Base-by-base conservation (phyloP, 495 filamentous ascomycete genomes). In the Oidiodendron maius region DNA sequence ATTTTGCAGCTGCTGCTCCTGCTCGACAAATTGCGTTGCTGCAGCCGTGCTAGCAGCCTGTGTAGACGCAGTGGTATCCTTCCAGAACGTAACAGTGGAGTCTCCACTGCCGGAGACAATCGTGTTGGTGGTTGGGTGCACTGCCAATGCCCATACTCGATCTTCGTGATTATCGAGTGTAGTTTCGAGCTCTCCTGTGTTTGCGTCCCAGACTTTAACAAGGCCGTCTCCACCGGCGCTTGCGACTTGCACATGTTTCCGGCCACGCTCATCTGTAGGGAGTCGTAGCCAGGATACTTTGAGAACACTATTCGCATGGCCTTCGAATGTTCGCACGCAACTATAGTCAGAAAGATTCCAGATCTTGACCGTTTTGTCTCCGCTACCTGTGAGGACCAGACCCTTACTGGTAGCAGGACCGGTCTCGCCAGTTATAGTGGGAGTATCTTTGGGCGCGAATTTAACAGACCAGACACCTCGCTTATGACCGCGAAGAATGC, bases 151-250 rank as follows among this genome's bases (percentile, higher is more conserved):
- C 87, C 89, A 93, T 23, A 97, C 90, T 40, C 94, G 78, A 63
- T 97, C 93, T 51, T 83, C 83, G 66, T 99, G 93, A 66, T 96
- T 96, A 65, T 99, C 94, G 11, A 99, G 72, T 3, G 93, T 97
- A 48, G 82, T 80, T 38, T 86, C 85, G 3, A 79, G 75, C 64
- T 97, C 93, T n/a, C 90, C 89, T 1, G 61, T 64, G 54, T 73
- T 76, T 6, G 84, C 82, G 50, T 93, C 86, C 93, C 93, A 99
- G 42, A 97, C 74, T 65, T 97, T 99, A 39, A 99, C 89, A 4
- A 99, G 71, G n/a, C 90, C 90, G 66, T 99, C 93, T 37, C 89
- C 91, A 25, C 87, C 94, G 5, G 94, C 90, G 49, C 82, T 89
- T 9, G 87, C 94, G 25, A 96, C 74, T 22, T 90, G 76, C 49